phyloP scores from a whole-genome alignment of 768 basidiomycete genomes.

The Serendipita vermifera region DNA sequence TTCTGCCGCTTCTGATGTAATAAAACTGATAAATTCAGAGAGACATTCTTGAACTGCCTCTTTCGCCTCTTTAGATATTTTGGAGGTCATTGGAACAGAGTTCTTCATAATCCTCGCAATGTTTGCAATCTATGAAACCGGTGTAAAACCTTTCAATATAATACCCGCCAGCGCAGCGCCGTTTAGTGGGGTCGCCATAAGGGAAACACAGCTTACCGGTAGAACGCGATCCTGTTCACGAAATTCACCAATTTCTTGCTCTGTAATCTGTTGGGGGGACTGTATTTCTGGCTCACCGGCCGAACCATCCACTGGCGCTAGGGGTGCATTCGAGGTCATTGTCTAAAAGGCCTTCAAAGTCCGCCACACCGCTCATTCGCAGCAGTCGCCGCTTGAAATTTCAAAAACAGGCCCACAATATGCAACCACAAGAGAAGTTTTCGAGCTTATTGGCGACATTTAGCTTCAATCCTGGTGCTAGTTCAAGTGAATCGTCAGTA shows the following conservation, averaged over 20 bases:
- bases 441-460: too few species aligned
- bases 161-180: not conserved
- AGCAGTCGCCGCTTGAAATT: too few species aligned
- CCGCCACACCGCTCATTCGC: too few species aligned
- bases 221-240: constrained; percentile 90
- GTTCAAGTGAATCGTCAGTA: too few species aligned
- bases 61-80: constrained; percentile 96
- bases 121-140: constrained; percentile 70
- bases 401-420: too few species aligned
- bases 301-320: not conserved
- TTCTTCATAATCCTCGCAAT: constrained; percentile 97
- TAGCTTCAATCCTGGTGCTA: too few species aligned
- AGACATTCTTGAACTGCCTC: constrained; percentile 98
- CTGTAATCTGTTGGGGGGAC: constrained; percentile 58
- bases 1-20: constrained; percentile 93
- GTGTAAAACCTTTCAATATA: not conserved
- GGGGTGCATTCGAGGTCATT: not conserved
- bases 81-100: constrained; percentile 76
- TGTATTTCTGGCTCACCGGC: constrained; percentile 5
- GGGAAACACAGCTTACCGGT: constrained; percentile 42
- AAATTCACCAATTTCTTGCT: constrained; percentile 88
- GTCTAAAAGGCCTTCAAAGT: too few species aligned
- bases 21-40: constrained; percentile 95
- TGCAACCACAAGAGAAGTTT: too few species aligned
- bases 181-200: not conserved